Evolutionary conservation across 495 filamentous ascomycete genomes (phyloP).

Genomic region (Pseudevernia furfuracea): DNA sequence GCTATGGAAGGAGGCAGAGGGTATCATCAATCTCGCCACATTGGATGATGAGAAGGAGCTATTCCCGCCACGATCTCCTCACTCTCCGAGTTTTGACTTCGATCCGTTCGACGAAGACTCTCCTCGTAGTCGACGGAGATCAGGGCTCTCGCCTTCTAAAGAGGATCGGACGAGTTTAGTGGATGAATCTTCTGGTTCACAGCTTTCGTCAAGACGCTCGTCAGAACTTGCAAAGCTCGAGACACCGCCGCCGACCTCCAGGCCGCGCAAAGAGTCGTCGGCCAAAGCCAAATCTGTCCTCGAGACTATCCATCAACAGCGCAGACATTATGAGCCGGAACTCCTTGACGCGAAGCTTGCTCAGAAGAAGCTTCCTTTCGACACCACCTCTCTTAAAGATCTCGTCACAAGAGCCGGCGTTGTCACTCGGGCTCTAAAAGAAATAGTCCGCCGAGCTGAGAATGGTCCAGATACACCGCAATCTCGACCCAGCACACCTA

Average conservation of each 20-base stretch:
- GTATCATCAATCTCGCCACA: constrained; percentile 77
- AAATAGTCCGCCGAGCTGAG: constrained; percentile 72
- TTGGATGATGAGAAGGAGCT: constrained; percentile 60
- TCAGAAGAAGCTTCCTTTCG: constrained; percentile 77
- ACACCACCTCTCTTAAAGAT: constrained; percentile 80
- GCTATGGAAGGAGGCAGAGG: constrained; percentile 80
- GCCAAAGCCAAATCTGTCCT: constrained; percentile 72
- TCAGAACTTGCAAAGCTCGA: constrained; percentile 16
- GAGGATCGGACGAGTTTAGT: constrained; percentile 12
- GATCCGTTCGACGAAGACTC: constrained; percentile 57
- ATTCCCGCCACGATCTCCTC: constrained; percentile 44
- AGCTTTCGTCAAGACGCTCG: constrained; percentile 13
- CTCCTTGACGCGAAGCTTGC: constrained; percentile 38
- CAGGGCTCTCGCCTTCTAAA: constrained; percentile 16
- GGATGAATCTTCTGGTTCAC: constrained; percentile 15
- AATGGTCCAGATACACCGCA: constrained; percentile 55
- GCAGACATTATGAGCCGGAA: constrained; percentile 43
- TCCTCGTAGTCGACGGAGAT: constrained; percentile 23
- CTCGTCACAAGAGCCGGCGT: constrained; percentile 77
- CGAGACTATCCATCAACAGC: constrained; percentile 70
- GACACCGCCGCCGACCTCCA: constrained; percentile 21
- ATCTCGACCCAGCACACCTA: constrained; percentile 37
- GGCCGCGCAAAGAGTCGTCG: constrained; percentile 42
- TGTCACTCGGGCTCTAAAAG: constrained; percentile 63
- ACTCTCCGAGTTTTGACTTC: constrained; percentile 46